Base-by-base conservation (phyloP, 2,329 filamentous ascomycete species). In the Tolypocladium inflatum region DNA sequence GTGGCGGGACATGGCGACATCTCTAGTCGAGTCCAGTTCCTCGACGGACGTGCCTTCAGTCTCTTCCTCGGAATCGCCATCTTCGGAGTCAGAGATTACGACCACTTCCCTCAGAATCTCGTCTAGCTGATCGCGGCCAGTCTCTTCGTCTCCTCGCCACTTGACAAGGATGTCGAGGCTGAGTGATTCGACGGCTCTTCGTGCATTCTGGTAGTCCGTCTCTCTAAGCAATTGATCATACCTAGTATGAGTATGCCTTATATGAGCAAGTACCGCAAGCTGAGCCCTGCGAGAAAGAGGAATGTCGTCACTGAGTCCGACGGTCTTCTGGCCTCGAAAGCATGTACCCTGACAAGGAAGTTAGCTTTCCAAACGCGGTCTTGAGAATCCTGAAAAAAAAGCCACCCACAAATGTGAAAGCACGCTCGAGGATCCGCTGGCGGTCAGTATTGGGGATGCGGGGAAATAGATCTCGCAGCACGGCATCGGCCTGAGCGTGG, bases 81-180 rank as follows among this genome's bases (percentile, higher is more conserved):
- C 78, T 65, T 84, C 81, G 6, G 78, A 78, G 63, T 84, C 82
- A n/a, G 82, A 84, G 51, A 88, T 85, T 64, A 87, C 80, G 56
- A 87, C 82, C 13, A 87, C 82, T 69, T 88, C 85, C 55, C 82
- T 78, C 39, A 87, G 74, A 58, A 87, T 86, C 66, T 87, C 84
- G 59, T 87, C 84, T 19, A 87, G 76, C 67, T 87, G 82, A 64
- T 88, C 84, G 54, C 84, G 81, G 33, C 85, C 85, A 21, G 80
- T 87, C 68, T 88, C 85, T 68, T 88, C 85, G 64, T 88, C 85
- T 57, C 85, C 85, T 73, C 85, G 84, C 85, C 85, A 88, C 80
- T 87, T 87, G 76, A 87, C 80, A 69, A 88, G 80, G 56, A 84
- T 76, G 63, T 87, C 84, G 52, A 87, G 74, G 62, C 85, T 87